Percentiles rank a stretch among this genome's conserved stretches.
phyloP scores from a whole-genome alignment of 352 stramenopile species.

The Phytophthora fragariaefolia region DNA sequence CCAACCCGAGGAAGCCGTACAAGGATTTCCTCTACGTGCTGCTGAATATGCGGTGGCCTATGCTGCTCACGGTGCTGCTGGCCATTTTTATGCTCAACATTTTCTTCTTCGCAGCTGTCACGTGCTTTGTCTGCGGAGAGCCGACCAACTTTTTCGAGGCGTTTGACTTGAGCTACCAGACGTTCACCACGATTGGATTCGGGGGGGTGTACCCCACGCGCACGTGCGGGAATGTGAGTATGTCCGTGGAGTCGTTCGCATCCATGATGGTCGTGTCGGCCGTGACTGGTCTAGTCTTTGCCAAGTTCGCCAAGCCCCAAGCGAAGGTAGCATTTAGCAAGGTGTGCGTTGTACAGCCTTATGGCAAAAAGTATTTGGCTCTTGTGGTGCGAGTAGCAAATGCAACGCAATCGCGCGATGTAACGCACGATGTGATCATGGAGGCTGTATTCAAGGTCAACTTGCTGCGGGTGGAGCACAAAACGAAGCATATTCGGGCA shows the following conservation, averaged over 20 bases:
- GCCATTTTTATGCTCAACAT: slow-evolving; percentile 70
- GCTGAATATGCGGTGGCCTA: slow-evolving; percentile 83
- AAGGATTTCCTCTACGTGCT: slow-evolving; percentile 88
- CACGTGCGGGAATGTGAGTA: slow-evolving; percentile 75
- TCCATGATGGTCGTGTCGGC: slow-evolving; percentile 86
- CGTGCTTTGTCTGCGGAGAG: slow-evolving; percentile 60
- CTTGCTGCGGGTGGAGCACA: slow-evolving; percentile 76
- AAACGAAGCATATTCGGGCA: slow-evolving; percentile 42
- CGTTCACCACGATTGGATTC: slow-evolving; percentile 88
- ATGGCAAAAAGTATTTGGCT: slow-evolving; percentile 72
- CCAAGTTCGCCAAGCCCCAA: slow-evolving; percentile 83
- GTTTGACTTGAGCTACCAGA: slow-evolving; percentile 85
- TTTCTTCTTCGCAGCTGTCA: slow-evolving; percentile 60
- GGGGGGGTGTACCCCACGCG: slow-evolving; percentile 72
- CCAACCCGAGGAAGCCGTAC: slow-evolving; percentile 74
- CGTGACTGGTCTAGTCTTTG: slow-evolving; percentile 83
- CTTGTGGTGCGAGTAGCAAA: slow-evolving; percentile 85
- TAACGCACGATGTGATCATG: slow-evolving; percentile 88
- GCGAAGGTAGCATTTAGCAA: slow-evolving; percentile 85
- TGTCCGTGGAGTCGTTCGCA: slow-evolving; percentile 78
- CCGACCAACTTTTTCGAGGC: slow-evolving; percentile 60
- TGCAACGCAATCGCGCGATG: slow-evolving; percentile 78
- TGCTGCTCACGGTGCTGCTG: slow-evolving; percentile 69
- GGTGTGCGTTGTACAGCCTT: slow-evolving; percentile 78
- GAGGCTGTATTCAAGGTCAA: slow-evolving; percentile 83